A percentile compares a stretch with the other conserved stretches of the same genome.
Conservation (phyloP, 768 basidiomycete species). For the Hericium rajendrae region DNA sequence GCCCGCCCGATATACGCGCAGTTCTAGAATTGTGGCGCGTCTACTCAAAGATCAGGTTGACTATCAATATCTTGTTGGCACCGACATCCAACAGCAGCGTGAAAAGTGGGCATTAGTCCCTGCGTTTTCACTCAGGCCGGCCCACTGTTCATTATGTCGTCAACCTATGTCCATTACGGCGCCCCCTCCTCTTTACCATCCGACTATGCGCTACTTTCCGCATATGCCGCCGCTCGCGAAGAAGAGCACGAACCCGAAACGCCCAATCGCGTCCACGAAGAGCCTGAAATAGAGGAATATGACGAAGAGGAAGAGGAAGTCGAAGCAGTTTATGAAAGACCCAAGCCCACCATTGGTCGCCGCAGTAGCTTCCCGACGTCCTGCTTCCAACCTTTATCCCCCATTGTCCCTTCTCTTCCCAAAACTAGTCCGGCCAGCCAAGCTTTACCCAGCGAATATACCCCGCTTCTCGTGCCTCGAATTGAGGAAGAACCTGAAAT, state of each 20-base stretch:
- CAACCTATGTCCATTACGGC: slow-evolving; percentile 37
- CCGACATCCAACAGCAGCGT: too few species aligned
- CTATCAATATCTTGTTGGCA: too few species aligned
- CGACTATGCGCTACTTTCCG: slow-evolving; percentile 55
- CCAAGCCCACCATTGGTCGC: slow-evolving; percentile 2
- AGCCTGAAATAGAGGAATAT: slow-evolving; percentile 7
- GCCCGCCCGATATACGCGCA: too few species aligned
- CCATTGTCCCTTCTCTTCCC: slow-evolving; percentile 19
- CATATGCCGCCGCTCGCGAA: slow-evolving; percentile 26
- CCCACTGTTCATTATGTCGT: slow-evolving; percentile 18
- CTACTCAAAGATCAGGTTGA: too few species aligned
- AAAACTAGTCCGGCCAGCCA: slow-evolving; percentile 18
- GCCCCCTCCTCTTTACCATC: slow-evolving; percentile 52
- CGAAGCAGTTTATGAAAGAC: background rate
- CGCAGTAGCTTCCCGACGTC: slow-evolving; percentile 25
- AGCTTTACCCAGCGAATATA: slow-evolving; percentile 16
- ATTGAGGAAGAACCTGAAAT: slow-evolving; percentile 41
- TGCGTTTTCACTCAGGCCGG: too few species aligned
- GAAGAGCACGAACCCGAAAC: slow-evolving; percentile 5
- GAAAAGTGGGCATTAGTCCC: too few species aligned
- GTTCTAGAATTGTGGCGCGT: too few species aligned
- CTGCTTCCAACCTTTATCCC: slow-evolving; percentile 29
- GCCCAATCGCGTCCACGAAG: slow-evolving; percentile 6
- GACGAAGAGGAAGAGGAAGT: slow-evolving; percentile 3
- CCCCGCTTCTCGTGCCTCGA: slow-evolving; percentile 34